phyloP scores from a whole-genome alignment of 306 rosid genomes.

The Pterocarpus macrocarpus region DNA sequence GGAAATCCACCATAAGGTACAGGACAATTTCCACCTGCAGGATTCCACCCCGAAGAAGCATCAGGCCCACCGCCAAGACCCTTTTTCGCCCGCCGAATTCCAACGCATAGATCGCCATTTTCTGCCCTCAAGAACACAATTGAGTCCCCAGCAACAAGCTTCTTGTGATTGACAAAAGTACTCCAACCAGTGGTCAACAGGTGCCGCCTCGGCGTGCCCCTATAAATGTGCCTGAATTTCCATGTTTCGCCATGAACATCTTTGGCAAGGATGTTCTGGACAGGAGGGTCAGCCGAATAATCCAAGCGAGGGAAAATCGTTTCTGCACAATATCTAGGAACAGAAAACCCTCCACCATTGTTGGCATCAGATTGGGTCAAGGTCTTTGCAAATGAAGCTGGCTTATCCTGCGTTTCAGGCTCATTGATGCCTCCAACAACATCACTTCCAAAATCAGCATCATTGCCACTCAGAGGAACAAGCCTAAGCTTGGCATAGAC shows the following conservation, averaged over 20 bases:
- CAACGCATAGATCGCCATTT: conserved; percentile 89
- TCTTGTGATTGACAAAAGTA: conserved; percentile 91
- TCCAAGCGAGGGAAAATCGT: conserved; percentile 91
- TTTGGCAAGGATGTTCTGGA: conserved; percentile 83
- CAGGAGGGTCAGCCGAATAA: conserved; percentile 81
- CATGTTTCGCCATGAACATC: conserved; percentile 95
- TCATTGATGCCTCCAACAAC: conserved; percentile 60
- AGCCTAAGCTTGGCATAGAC: conserved; percentile 76
- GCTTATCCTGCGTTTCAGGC: conserved; percentile 69
- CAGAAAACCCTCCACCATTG: conserved; percentile 96
- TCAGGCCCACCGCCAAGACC: conserved; percentile 76
- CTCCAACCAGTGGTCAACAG: conserved; percentile 98
- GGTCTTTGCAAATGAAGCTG: conserved; percentile 85
- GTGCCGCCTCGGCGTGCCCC: conserved; percentile 97
- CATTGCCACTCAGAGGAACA: conserved; percentile 57
- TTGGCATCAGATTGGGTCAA: conserved; percentile 97
- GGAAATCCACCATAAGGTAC: conserved; percentile 72
- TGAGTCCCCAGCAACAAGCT: conserved; percentile 92
- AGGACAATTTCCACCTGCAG: conserved; percentile 67
- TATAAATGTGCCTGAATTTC: conserved; percentile 91
- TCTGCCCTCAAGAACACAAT: conserved; percentile 86
- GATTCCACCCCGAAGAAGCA: conserved; percentile 78
- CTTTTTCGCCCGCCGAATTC: conserved; percentile 87
- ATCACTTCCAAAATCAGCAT: conserved; percentile 54
- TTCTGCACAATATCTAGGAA: conserved; percentile 93